Percentiles rank a stretch among this genome's conserved stretches.
phyloP scores from a whole-genome alignment of 2,329 filamentous ascomycete species.

The Calonectria pseudoturangicola region DNA sequence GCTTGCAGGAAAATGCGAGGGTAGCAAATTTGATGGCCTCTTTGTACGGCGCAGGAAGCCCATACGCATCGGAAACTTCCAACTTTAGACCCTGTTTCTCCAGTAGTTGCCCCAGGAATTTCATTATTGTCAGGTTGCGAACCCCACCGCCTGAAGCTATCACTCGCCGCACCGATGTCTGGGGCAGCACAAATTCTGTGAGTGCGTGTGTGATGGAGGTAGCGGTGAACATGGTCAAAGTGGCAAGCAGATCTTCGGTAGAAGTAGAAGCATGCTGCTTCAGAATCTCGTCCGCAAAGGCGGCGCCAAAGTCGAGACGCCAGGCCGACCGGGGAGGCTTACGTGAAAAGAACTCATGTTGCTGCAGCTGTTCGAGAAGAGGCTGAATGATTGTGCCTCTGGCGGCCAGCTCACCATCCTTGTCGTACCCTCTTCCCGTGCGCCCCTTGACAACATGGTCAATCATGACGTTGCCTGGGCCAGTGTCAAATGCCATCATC shows the following conservation, averaged over 20 bases:
- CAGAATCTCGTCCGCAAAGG: slow-evolving; percentile 50
- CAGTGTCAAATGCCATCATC: slow-evolving; percentile 59
- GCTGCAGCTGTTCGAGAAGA: slow-evolving; percentile 48
- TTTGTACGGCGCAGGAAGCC: slow-evolving; percentile 56
- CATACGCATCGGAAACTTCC: slow-evolving; percentile 50
- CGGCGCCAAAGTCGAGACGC: slow-evolving; percentile 55
- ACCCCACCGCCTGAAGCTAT: slow-evolving; percentile 55
- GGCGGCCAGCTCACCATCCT: slow-evolving; percentile 53
- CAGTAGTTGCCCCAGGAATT: slow-evolving; percentile 42
- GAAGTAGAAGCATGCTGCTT: slow-evolving; percentile 13
- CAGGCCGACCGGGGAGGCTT: slow-evolving; percentile 56
- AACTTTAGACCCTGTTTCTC: slow-evolving; percentile 39
- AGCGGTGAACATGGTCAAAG: slow-evolving; percentile 23
- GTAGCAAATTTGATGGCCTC: slow-evolving; percentile 58
- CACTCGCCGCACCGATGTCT: slow-evolving; percentile 42
- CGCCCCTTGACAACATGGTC: slow-evolving; percentile 55
- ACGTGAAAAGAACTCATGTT: slow-evolving; percentile 53
- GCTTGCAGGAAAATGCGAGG: slow-evolving; percentile 54
- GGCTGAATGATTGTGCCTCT: slow-evolving; percentile 47
- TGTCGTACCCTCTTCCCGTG: slow-evolving; percentile 50
- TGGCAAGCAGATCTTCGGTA: slow-evolving; percentile 26
- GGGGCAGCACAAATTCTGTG: slow-evolving; percentile 52
- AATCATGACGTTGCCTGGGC: slow-evolving; percentile 57
- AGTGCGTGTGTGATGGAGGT: slow-evolving; percentile 49
- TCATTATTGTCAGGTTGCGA: slow-evolving; percentile 52